Conservation (phyloP, 2,329 filamentous ascomycete genomes). For the Thyridium curvatum region DNA sequence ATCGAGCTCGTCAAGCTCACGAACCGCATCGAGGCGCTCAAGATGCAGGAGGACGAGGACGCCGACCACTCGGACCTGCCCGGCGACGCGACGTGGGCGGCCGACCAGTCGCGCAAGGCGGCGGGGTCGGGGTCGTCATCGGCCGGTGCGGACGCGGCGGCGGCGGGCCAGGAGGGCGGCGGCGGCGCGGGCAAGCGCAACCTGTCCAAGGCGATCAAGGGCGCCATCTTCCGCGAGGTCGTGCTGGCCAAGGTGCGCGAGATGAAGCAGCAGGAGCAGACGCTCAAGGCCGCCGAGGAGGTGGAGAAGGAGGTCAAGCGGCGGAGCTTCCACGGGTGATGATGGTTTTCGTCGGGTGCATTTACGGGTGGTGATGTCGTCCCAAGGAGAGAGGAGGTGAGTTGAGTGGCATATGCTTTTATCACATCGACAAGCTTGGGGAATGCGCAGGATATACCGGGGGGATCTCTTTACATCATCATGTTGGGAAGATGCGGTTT, state of each 20-base stretch:
- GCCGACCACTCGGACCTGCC: conserved; percentile 69
- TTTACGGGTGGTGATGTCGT: no score
- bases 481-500: no score
- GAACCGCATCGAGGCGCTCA: conserved; percentile 91
- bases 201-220: conserved; percentile 45
- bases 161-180: conserved; percentile 17
- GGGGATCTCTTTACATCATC: no score
- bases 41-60: conserved; percentile 83
- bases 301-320: conserved; percentile 39
- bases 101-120: conserved; percentile 27
- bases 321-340: conserved; percentile 18
- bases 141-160: neutral
- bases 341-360: no score
- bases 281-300: conserved; percentile 58
- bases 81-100: conserved; percentile 53
- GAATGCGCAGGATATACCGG: no score
- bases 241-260: conserved; percentile 90
- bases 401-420: no score
- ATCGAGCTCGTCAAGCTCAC: conserved; percentile 95
- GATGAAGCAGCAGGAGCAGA: conserved; percentile 81
- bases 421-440: no score
- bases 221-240: conserved; percentile 86
- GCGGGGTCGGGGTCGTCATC: neutral
- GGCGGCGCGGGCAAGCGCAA: conserved; percentile 32
- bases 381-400: no score